These are phyloP conservation scores for Penstemon eatonii DNA, from an alignment of 257 asterid species.

Conservation along the genomic window DNA sequence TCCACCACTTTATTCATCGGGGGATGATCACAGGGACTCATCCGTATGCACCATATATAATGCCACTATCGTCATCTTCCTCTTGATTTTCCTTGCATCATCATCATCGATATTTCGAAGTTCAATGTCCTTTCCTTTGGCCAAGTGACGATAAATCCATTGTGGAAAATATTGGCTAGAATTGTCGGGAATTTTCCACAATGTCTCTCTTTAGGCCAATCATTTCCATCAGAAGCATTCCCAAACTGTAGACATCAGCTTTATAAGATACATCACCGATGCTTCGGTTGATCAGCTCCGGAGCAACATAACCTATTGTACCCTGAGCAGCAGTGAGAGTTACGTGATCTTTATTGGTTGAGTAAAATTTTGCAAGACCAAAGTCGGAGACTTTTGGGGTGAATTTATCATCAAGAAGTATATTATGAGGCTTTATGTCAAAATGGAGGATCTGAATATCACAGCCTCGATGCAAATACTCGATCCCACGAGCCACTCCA, in stretches of 20 bases:
- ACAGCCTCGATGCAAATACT: no score
- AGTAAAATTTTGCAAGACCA: slow-evolving; percentile 27
- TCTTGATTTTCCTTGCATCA: neutral
- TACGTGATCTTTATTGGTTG: slow-evolving; percentile 2
- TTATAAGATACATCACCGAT: slow-evolving; percentile 30
- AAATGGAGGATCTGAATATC: slow-evolving; percentile 35
- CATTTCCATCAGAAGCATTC: slow-evolving; percentile 34
- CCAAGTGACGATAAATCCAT: slow-evolving; percentile 27
- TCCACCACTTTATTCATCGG: slow-evolving; percentile 37
- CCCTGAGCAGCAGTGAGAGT: slow-evolving; percentile 34
- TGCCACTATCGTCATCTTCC: slow-evolving; percentile 33
- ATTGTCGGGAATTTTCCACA: neutral
- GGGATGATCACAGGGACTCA: slow-evolving; percentile 38
- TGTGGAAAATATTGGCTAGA: slow-evolving; percentile 26
- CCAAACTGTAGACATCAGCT: slow-evolving; percentile 39
- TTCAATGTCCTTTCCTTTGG: slow-evolving; percentile 23
- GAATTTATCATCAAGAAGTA: slow-evolving; percentile 33
- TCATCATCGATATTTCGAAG: neutral
- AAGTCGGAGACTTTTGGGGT: slow-evolving; percentile 31
- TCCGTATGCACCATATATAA: slow-evolving; percentile 29
- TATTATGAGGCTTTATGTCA: slow-evolving; percentile 39
- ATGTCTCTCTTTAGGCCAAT: slow-evolving; percentile 21
- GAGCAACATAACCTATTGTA: slow-evolving; percentile 40
- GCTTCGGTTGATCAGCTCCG: slow-evolving; percentile 31
- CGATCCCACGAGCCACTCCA: slow-evolving; percentile 40